Base-by-base conservation (phyloP, 2,329 filamentous ascomycete genomes). In the Fusarium sp. region DNA sequence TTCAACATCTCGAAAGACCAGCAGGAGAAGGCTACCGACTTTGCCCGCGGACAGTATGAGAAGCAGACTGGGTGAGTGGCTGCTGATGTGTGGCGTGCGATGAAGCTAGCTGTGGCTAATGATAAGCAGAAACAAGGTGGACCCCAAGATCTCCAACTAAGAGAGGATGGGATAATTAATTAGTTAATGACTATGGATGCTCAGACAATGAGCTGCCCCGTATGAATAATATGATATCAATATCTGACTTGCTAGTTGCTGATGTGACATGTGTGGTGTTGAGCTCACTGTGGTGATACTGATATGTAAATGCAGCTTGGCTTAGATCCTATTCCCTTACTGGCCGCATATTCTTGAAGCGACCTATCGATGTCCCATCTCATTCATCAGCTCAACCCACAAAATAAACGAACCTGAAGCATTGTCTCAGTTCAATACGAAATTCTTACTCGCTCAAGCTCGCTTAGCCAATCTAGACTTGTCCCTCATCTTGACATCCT, bases 11-110 rank as follows among this genome's bases (percentile, higher is more conserved):
- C 71, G 57, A 66, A 61, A 41, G 55, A 70, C 13, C 75, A 73
- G 15, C 69, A 75, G 32, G 76, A 78, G 69, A 78, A 78, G 73
- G 73, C 76, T 25, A 76, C 74, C 46, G 76, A 78, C 45, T 68
- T 63, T n/a, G 71, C 65, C 7, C 76, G 76, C 39, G 33, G 15
- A 31, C 53, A 67, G 19, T 78, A 72, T 15, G 76, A 78, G 63
- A 78, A 76, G 69, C 33, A 54, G 3, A 69, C 76, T 45, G 76
- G 76, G 76, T 77, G 67, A 58, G 74, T 59, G 29, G 37, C 17
- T n/a, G 37, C 17, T n/a, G 4, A 9, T 2, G 8, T 19, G 17
- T 17, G n/a, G 23, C 25, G 32, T 25, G 11, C n/a, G n/a, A 11
- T 15, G n/a, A 25, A 27, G 3, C 21, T 31, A 27, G 3, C 21